Percentiles rank a stretch among this genome's conserved stretches.
Evolutionary conservation across 2,329 filamentous ascomycete genomes (phyloP).

Genomic region (Macroventuria anomochaeta): DNA sequence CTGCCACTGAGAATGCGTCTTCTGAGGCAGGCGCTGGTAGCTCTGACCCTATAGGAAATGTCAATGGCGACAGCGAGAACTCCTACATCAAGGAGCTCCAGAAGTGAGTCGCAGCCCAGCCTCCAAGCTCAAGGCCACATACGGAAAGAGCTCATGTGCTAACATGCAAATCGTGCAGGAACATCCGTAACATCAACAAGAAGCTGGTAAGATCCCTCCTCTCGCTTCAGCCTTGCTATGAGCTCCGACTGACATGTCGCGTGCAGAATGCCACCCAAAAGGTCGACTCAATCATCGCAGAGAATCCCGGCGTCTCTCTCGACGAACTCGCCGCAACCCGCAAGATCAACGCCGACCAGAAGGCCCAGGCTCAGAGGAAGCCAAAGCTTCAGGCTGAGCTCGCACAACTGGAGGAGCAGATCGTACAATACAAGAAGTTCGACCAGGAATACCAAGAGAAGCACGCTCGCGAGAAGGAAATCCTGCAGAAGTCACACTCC

Average conservation of each 20-base stretch:
- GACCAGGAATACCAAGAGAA: constrained; percentile 73
- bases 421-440: constrained; percentile 75
- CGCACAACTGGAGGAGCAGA: constrained; percentile 74
- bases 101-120: constrained; percentile 68
- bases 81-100: constrained; percentile 86
- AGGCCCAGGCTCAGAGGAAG: constrained; percentile 78
- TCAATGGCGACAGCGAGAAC: constrained; percentile 74
- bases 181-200: constrained; percentile 90
- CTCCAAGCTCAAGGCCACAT: constrained; percentile 4
- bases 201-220: constrained; percentile 74
- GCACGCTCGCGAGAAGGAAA: constrained; percentile 63
- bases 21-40: constrained; percentile 39
- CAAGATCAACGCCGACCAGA: constrained; percentile 83
- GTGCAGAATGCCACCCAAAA: constrained; percentile 72
- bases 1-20: constrained; percentile 46
- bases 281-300: constrained; percentile 71
- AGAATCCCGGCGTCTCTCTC: constrained; percentile 73
- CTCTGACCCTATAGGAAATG: constrained; percentile 46
- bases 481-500: constrained; percentile 62
- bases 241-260: constrained; percentile 28
- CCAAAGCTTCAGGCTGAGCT: constrained; percentile 73
- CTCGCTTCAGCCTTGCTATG: constrained; percentile 2
- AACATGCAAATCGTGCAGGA: constrained; percentile 60
- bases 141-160: constrained; percentile 20
- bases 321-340: constrained; percentile 74